phyloP scores from a whole-genome alignment of 805 yeast genomes.

The Ogataea sp. region DNA sequence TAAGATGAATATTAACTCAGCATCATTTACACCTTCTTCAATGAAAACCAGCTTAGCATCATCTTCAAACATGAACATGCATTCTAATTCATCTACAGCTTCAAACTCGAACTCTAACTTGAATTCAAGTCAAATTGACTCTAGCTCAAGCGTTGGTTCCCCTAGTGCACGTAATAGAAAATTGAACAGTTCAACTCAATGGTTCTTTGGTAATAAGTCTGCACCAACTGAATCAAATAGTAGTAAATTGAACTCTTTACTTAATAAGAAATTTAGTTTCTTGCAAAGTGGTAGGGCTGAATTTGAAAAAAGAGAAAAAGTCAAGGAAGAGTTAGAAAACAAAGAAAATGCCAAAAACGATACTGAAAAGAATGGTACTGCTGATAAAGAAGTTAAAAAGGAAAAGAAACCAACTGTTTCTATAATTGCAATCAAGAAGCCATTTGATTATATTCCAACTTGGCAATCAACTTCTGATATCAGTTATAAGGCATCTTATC shows the following conservation, averaged over 20 bases:
- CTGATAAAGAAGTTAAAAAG: no score
- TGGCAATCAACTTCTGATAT: slow-evolving; percentile 52
- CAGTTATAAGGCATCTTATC: slow-evolving; percentile 45
- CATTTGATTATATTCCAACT: slow-evolving; percentile 70
- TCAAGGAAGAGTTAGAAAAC: no score
- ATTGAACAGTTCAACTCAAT: neutral
- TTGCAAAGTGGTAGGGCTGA: slow-evolving; percentile 38
- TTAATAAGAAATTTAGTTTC: slow-evolving; percentile 35
- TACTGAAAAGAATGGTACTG: slow-evolving; percentile 7
- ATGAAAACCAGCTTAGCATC: slow-evolving; percentile 11
- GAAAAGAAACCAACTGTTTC: slow-evolving; percentile 5
- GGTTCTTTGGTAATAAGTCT: neutral
- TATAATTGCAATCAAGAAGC: slow-evolving; percentile 42
- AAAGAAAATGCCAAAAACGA: slow-evolving; percentile 33
- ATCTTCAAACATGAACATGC: neutral
- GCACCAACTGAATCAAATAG: neutral
- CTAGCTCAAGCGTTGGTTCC: no score
- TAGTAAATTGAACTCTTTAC: neutral
- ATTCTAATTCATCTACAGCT: neutral
- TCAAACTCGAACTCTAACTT: neutral
- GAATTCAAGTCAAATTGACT: no score
- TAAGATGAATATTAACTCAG: slow-evolving; percentile 64
- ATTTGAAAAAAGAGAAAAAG: slow-evolving; percentile 3
- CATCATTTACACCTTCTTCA: slow-evolving; percentile 47
- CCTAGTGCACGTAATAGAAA: neutral